Conservation (phyloP, 805 yeast species). For the Candida dajiaensis region DNA sequence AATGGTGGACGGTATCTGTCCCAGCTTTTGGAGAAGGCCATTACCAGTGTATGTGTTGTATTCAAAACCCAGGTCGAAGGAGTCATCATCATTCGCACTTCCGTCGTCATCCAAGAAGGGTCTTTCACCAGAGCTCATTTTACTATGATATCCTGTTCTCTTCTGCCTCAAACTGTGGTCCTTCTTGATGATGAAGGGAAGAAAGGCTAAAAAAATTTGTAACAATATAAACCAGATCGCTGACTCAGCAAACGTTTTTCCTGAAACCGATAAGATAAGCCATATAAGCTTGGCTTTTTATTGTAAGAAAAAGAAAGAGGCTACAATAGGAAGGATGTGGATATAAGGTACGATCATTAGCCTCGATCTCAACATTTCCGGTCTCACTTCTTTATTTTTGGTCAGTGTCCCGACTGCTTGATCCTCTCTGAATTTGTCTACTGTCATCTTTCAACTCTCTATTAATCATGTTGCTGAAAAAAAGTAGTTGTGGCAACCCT, state of each 20-base stretch:
- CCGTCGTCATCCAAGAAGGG: slow-evolving; percentile 1
- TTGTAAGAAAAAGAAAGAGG: too few species aligned
- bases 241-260: not conserved
- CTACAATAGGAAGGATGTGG: not conserved
- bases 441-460: slow-evolving; percentile 11
- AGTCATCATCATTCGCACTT: slow-evolving; percentile 1
- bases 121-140: not conserved
- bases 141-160: not conserved
- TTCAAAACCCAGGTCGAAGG: not conserved
- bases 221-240: not conserved
- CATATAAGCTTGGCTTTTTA: too few species aligned
- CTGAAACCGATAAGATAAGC: not conserved
- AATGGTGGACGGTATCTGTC: not conserved
- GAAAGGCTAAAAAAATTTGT: not conserved
- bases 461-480: slow-evolving; percentile 33
- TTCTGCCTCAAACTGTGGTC: too few species aligned
- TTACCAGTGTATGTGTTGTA: not conserved
- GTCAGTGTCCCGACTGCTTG: too few species aligned
- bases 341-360: not conserved
- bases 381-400: not conserved
- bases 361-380: not conserved
- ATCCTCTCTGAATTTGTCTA: not conserved
- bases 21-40: not conserved
- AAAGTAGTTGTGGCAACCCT: slow-evolving; percentile 49
- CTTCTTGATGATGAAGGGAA: not conserved